Base-by-base conservation (phyloP, 495 filamentous ascomycete species). In the Aspergillus carlsbadensis region DNA sequence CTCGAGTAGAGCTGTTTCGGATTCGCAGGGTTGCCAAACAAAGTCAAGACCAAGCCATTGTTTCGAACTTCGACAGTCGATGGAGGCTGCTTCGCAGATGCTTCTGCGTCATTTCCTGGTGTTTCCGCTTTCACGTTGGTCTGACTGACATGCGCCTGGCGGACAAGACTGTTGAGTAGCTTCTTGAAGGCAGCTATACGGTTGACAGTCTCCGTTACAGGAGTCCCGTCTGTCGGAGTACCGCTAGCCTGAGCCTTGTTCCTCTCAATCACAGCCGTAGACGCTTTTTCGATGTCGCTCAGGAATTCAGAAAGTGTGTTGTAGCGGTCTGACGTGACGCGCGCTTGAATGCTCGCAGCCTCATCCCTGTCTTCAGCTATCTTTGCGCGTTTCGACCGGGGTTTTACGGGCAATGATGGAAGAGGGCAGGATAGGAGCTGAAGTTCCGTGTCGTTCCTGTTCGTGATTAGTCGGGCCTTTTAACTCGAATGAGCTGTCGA, bases 1-100 rank as follows among this genome's bases (percentile, higher is more conserved):
- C 91, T 95, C 13, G 91, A 91, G 69, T 91, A 96, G 14, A 96
- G 76, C 51, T 93, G 90, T 60, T 85, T 88, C 13, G 86, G 77
- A 31, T 82, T 84, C 26, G 83, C 80, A n/a, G 85, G 85, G 45
- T 85, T 85, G 10, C 75, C 72, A 50, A 83, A 87, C 1, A 94
- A 74, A 0, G 88, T 91, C 57, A 96, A 71, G 1, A 90, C 86
- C 21, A 82, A 69, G 41, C 81, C 81, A 33, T 79, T 80, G 34
- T 75, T 71, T 14, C 73, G 71, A 42, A 62, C 44, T 24, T 69
- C 68, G 7, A 63, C 58, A 46, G 65, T 58, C 18, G 63, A 62
- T 6, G 59, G 40, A 14, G 58, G 47, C 1, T 64, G 56, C 20
- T 67, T 64, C 13, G 60, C 54, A n/a, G 68, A 64, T 43, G 67